A percentile compares a stretch with the other conserved stretches of the same genome.
These are phyloP conservation scores for Sugiyamaella chiloensis DNA, from an alignment of 805 yeast species.

Conservation along the genomic window DNA sequence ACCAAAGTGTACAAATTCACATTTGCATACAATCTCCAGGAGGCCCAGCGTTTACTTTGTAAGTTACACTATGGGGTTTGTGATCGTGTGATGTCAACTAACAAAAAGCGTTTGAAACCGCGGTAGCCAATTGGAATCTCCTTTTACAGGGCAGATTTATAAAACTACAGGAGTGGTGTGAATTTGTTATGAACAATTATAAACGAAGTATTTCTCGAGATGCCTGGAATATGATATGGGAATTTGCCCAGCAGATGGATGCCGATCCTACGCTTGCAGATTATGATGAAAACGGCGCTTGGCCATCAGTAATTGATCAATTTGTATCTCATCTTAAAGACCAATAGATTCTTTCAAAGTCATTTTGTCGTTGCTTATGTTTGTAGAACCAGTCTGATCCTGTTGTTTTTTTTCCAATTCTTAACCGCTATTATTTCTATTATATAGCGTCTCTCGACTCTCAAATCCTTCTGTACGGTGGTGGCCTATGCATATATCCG, in stretches of 20 bases:
- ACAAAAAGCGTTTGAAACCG: constrained; percentile 50
- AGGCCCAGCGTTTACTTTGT: constrained; percentile 52
- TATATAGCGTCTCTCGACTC: too few species aligned
- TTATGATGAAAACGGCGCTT: constrained; percentile 80
- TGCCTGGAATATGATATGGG: constrained; percentile 79
- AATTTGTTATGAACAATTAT: constrained; percentile 45
- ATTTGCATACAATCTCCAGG: constrained; percentile 62
- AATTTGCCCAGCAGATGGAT: constrained; percentile 51
- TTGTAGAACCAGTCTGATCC: too few species aligned
- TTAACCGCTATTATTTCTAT: too few species aligned
- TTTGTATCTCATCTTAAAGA: constrained; percentile 56
- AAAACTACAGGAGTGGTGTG: constrained; percentile 48
- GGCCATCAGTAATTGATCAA: constrained; percentile 90
- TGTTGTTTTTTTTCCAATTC: too few species aligned
- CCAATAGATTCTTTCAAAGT: too few species aligned
- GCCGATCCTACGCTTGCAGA: constrained; percentile 50
- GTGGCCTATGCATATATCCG: too few species aligned
- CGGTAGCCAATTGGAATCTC: constrained; percentile 74
- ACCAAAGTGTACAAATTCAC: constrained; percentile 65
- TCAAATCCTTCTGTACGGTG: too few species aligned
- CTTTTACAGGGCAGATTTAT: constrained; percentile 46
- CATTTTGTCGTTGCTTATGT: too few species aligned
- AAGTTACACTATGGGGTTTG: constrained; percentile 8
- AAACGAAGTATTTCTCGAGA: constrained; percentile 61
- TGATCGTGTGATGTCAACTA: too few species aligned